phyloP scores from a whole-genome alignment of 805 yeast species.

The Nakazawaea wickerhamii region DNA sequence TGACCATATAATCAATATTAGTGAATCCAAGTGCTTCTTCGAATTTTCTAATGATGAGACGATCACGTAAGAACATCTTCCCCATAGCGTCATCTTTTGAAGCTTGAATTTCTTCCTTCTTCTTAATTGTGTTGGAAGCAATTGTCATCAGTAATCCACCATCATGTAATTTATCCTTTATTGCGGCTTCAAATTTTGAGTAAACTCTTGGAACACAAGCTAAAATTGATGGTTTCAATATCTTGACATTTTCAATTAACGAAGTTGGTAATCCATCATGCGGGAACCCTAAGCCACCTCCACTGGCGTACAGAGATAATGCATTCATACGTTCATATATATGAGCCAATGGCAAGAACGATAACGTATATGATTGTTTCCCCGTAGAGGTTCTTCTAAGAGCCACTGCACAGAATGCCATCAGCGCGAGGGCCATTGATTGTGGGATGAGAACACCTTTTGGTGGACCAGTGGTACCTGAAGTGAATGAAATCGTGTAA shows the following conservation, averaged over 20 bases:
- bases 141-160: slow-evolving; percentile 22
- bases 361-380: slow-evolving; percentile 26
- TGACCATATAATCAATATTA: slow-evolving; percentile 32
- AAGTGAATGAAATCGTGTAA: slow-evolving; percentile 65
- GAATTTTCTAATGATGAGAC: slow-evolving; percentile 36
- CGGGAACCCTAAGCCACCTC: slow-evolving; percentile 41
- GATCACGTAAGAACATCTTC: slow-evolving; percentile 31
- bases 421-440: slow-evolving; percentile 41
- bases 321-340: slow-evolving; percentile 43
- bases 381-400: slow-evolving; percentile 21
- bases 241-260: slow-evolving; percentile 52
- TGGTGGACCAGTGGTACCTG: slow-evolving; percentile 74
- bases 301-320: neutral
- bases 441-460: slow-evolving; percentile 64
- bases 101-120: slow-evolving; percentile 10
- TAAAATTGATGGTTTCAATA: slow-evolving; percentile 47
- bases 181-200: slow-evolving; percentile 56
- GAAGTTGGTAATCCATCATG: slow-evolving; percentile 40
- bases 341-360: slow-evolving; percentile 56
- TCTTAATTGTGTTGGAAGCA: slow-evolving; percentile 7
- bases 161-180: slow-evolving; percentile 41
- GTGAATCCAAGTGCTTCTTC: slow-evolving; percentile 38
- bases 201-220: slow-evolving; percentile 61
- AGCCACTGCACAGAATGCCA: slow-evolving; percentile 23
- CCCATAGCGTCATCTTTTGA: slow-evolving; percentile 19